These are phyloP conservation scores for Neonectria ditissima DNA, from an alignment of 2,329 filamentous ascomycete species.

Conservation along the genomic window DNA sequence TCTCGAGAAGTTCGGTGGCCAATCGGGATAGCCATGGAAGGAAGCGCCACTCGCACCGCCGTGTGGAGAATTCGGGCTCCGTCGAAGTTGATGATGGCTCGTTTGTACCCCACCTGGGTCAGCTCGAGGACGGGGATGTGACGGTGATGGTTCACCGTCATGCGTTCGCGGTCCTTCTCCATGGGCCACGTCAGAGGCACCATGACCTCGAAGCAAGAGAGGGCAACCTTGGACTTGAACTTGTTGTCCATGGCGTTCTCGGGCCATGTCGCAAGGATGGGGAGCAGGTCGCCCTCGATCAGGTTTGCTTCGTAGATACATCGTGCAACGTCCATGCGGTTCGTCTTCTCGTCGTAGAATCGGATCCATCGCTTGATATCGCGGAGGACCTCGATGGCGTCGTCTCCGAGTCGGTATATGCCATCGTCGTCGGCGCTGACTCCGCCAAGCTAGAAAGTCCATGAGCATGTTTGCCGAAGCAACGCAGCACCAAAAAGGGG, in stretches of 20 bases:
- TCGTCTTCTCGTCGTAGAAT: slow-evolving; percentile 91
- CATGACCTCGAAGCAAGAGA: slow-evolving; percentile 90
- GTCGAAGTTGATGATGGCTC: slow-evolving; percentile 86
- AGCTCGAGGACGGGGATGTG: slow-evolving; percentile 91
- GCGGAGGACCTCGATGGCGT: slow-evolving; percentile 89
- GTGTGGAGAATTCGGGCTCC: slow-evolving; percentile 82
- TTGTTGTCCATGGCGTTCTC: slow-evolving; percentile 78
- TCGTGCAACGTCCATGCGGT: slow-evolving; percentile 93
- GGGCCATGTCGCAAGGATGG: slow-evolving; percentile 87
- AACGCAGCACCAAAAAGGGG: background rate
- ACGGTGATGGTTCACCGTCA: slow-evolving; percentile 92
- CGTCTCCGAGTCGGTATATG: slow-evolving; percentile 90
- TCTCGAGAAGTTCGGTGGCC: slow-evolving; percentile 83
- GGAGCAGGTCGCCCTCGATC: slow-evolving; percentile 88
- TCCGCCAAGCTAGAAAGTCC: slow-evolving; percentile 78
- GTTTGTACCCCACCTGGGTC: slow-evolving; percentile 90
- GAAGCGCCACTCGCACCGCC: slow-evolving; percentile 82
- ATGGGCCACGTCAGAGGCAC: slow-evolving; percentile 95
- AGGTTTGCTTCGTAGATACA: slow-evolving; percentile 93
- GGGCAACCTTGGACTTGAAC: slow-evolving; percentile 80
- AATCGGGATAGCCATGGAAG: slow-evolving; percentile 83
- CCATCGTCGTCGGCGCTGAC: slow-evolving; percentile 82
- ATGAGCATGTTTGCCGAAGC: slow-evolving; percentile 29
- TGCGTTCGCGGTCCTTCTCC: slow-evolving; percentile 80
- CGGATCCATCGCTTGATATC: slow-evolving; percentile 97